Percentiles rank a stretch among this genome's conserved stretches.
Conservation (phyloP, 345 rosid species). For the Pistacia atlantica region DNA sequence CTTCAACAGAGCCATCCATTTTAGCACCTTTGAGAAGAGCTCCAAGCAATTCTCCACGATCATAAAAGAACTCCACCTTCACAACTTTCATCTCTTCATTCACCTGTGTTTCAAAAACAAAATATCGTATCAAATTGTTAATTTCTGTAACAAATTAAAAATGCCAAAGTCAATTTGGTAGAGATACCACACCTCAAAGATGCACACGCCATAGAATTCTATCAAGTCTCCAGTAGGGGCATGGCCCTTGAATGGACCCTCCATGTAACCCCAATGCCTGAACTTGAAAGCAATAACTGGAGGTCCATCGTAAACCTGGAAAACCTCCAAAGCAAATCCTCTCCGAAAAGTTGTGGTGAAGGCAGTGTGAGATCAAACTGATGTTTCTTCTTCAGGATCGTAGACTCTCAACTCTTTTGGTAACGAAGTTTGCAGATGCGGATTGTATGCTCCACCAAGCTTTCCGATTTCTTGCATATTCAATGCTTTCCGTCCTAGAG, state of each 20-base stretch:
- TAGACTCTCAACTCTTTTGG: conserved; percentile 42
- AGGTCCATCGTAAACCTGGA: conserved; percentile 59
- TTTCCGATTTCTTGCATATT: conserved; percentile 39
- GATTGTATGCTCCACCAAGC: conserved; percentile 62
- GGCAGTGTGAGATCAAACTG: conserved; percentile 34
- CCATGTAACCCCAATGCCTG: conserved; percentile 78
- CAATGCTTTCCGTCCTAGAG: conserved; percentile 48
- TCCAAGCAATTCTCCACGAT: conserved; percentile 59
- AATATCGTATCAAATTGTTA: not conserved
- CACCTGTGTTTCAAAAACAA: conserved; percentile 32
- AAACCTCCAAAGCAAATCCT: conserved; percentile 63
- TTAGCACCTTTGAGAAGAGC: conserved; percentile 46
- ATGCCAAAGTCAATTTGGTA: too few relatives aligned
- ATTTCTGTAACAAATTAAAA: too few relatives aligned
- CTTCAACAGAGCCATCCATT: conserved; percentile 15
- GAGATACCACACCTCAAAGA: conserved; percentile 21
- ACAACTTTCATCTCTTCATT: conserved; percentile 47
- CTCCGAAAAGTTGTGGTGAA: conserved; percentile 59
- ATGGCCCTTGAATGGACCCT: conserved; percentile 69
- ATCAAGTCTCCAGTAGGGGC: conserved; percentile 57
- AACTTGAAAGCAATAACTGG: conserved; percentile 60
- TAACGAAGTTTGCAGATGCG: conserved; percentile 49
- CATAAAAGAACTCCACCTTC: conserved; percentile 54
- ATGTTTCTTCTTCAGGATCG: conserved; percentile 38
- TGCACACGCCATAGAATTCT: conserved; percentile 38